Evolutionary conservation across 345 rosid genomes (phyloP), one percentile per base, ranked within the genome.

Genomic region (Triadica sebifera): DNA sequence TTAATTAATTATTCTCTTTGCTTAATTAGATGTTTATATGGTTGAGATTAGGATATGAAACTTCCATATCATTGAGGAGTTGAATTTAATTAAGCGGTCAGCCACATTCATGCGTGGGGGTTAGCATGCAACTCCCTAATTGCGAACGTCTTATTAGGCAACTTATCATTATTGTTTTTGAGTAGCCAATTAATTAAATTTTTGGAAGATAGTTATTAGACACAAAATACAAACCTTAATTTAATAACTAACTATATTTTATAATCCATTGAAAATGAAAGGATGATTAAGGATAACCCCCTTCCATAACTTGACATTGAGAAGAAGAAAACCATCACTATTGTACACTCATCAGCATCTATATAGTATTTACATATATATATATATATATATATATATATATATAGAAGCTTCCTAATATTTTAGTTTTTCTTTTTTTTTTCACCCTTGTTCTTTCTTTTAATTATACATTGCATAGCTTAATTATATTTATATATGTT

Each of bases 41-140:
- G 74, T 63, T 76, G 52, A 76, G 69, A 69, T 76, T 77, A 70
- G 5, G 70, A 61, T 5, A 67, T 75, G 34, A 77, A 55, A 65
- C 38, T 53, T 53, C 17, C 60, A 29, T 73, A 75, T 75, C 76
- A 75, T 73, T 80, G 53, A 39, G 65, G 10, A 16, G 70, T 52
- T 77, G 41, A 65, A 52, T 38, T 63, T 72, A 67, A 74, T 69
- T 65, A 67, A 52, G 63, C 38, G 12, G 19, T 45, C 22, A 34
- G 24, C 24, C 34, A 24, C 15, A 55, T 60, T 67, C 24, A 8
- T 77, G 77, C 72, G 5, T 17, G 81, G 74, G 19, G 63, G 50
- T 57, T 74, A 55, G 58, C 63, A 45, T 11, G 20, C 71, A 72
- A 83, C 22, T 57, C 39, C 72, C 73, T 62, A 8, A 51, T 53